Evolutionary conservation across 495 filamentous ascomycete genomes (phyloP).

Genomic region (Penicillium antarcticum): DNA sequence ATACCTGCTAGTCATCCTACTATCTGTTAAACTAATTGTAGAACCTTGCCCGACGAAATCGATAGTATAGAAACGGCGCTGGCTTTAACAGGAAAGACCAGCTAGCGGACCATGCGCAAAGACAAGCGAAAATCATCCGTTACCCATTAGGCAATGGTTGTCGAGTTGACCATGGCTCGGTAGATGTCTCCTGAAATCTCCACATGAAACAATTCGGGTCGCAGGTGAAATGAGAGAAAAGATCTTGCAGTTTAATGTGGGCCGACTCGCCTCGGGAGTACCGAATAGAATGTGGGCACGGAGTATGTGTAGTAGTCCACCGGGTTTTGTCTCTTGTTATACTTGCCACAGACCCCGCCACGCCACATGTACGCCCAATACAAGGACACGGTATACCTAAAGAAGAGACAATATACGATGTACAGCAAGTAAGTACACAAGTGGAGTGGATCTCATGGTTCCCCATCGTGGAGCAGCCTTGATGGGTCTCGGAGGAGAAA

Average conservation of each 20-base stretch:
- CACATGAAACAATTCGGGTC: slow-evolving; percentile 28
- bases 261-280: neutral
- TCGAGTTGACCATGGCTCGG: slow-evolving; percentile 5
- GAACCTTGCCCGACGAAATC: slow-evolving; percentile 5
- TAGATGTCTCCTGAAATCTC: slow-evolving; percentile 8
- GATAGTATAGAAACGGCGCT: neutral
- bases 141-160: too few relatives aligned
- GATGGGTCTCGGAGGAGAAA: slow-evolving; percentile 26
- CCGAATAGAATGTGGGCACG: neutral
- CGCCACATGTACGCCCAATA: too few relatives aligned
- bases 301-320: too few relatives aligned
- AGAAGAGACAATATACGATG: neutral
- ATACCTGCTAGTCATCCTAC: too few relatives aligned
- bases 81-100: slow-evolving; percentile 15
- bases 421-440: neutral
- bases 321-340: too few relatives aligned
- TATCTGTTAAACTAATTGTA: too few relatives aligned
- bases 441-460: neutral
- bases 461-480: slow-evolving; percentile 9
- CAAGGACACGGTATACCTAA: too few relatives aligned
- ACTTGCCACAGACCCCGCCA: too few relatives aligned
- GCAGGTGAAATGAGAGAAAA: slow-evolving; percentile 8
- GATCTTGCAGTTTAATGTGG: neutral
- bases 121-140: neutral
- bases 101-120: slow-evolving; percentile 20